Conservation (phyloP, 2,329 filamentous ascomycete genomes). For the Trichoderma sp. region DNA sequence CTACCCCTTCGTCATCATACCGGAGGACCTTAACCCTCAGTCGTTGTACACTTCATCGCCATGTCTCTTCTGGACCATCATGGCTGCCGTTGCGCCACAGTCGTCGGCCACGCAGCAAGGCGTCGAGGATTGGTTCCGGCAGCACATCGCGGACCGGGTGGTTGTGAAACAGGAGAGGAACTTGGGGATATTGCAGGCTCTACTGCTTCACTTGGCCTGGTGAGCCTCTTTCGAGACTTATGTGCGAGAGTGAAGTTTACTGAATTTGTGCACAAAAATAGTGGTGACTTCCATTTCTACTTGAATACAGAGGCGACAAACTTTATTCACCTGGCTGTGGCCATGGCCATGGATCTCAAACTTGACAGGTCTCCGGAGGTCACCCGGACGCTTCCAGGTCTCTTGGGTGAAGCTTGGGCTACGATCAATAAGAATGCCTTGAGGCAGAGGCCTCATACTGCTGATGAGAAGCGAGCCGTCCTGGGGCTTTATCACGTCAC, state of each 20-base stretch:
- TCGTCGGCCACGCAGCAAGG: slow-evolving; percentile 38
- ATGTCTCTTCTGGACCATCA: slow-evolving; percentile 45
- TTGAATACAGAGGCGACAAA: slow-evolving; percentile 43
- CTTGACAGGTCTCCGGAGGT: slow-evolving; percentile 39
- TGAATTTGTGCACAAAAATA: slow-evolving; percentile 28
- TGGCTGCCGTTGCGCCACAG: slow-evolving; percentile 42
- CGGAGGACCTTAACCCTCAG: slow-evolving; percentile 32
- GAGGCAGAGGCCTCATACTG: slow-evolving; percentile 34
- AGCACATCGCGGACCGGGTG: slow-evolving; percentile 43
- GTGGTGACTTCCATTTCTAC: slow-evolving; percentile 47
- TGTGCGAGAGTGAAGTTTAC: too few relatives aligned
- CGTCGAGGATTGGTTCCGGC: slow-evolving; percentile 43
- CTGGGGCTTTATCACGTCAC: slow-evolving; percentile 47
- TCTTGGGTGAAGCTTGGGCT: slow-evolving; percentile 40
- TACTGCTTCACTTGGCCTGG: slow-evolving; percentile 46
- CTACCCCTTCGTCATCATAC: slow-evolving; percentile 46
- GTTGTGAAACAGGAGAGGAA: slow-evolving; percentile 43
- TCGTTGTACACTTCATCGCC: slow-evolving; percentile 40
- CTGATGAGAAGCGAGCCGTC: slow-evolving; percentile 45
- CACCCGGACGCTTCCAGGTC: slow-evolving; percentile 33
- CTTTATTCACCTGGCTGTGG: slow-evolving; percentile 45
- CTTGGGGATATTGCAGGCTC: slow-evolving; percentile 44
- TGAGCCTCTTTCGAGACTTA: slow-evolving; percentile 29
- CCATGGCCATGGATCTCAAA: slow-evolving; percentile 44
- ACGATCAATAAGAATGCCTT: slow-evolving; percentile 31